A percentile compares a stretch with the other conserved stretches of the same genome.
Evolutionary conservation across 1,139 yeast genomes (phyloP).

Genomic region (Yamadazyma taylorii): DNA sequence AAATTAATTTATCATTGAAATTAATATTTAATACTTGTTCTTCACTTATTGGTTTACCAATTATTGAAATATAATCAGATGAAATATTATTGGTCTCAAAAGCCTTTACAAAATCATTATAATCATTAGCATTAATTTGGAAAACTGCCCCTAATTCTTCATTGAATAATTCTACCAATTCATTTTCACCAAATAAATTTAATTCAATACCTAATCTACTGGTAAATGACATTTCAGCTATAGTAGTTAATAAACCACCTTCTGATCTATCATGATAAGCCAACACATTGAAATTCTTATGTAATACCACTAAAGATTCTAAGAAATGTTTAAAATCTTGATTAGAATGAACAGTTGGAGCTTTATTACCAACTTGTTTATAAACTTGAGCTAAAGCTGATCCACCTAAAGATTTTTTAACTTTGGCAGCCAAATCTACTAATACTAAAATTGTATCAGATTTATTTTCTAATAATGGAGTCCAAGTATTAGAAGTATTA

Average conservation of each 20-base stretch:
- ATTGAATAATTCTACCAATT: conserved; percentile 65
- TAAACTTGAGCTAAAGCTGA: conserved; percentile 95
- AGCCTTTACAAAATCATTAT: conserved; percentile 53
- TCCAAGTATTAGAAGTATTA: conserved; percentile 90
- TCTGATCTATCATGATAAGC: conserved; percentile 97
- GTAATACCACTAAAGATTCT: conserved; percentile 67
- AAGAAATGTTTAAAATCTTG: conserved; percentile 65
- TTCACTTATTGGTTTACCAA: conserved; percentile 59
- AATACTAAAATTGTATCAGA: conserved; percentile 66
- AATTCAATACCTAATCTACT: conserved; percentile 76
- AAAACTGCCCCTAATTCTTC: conserved; percentile 97
- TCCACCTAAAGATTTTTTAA: conserved; percentile 74
- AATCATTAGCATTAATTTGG: conserved; percentile 66
- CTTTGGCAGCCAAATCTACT: conserved; percentile 73
- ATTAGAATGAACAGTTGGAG: conserved; percentile 82
- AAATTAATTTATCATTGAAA: conserved; percentile 47
- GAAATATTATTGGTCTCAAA: conserved; percentile 61
- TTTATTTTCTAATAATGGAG: conserved; percentile 68
- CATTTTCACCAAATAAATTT: conserved; percentile 38
- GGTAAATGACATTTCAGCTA: conserved; percentile 96
- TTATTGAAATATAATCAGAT: conserved; percentile 49
- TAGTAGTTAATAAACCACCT: conserved; percentile 89
- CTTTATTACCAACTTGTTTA: conserved; percentile 76
- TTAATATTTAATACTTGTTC: conserved; percentile 53
- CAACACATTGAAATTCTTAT: conserved; percentile 63